Conservation (phyloP, 2,329 filamentous ascomycete genomes). For the Xylaria sp. region DNA sequence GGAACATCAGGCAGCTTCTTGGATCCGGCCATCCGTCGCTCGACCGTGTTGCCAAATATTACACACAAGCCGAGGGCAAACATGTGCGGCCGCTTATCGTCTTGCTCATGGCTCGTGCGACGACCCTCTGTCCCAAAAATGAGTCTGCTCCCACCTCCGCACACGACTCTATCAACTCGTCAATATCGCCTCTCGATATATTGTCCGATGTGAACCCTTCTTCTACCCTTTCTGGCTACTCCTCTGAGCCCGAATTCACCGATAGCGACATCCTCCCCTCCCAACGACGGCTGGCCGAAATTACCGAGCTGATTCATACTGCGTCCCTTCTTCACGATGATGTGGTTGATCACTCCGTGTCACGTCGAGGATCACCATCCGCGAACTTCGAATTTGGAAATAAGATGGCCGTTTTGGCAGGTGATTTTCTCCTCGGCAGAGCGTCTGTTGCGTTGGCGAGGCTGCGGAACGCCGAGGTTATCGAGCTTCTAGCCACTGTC, state of each 20-base stretch:
- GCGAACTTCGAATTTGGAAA: constrained; percentile 97
- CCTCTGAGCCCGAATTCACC: constrained; percentile 57
- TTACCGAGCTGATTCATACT: constrained; percentile 97
- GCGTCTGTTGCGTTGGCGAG: constrained; percentile 94
- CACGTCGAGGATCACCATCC: constrained; percentile 83
- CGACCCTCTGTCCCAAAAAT: constrained; percentile 76
- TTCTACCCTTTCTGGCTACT: constrained; percentile 62
- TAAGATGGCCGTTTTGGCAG: constrained; percentile 98
- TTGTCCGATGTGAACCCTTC: constrained; percentile 87
- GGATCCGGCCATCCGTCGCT: constrained; percentile 94
- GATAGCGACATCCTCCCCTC: constrained; percentile 84
- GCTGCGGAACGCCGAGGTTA: constrained; percentile 90
- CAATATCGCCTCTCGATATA: constrained; percentile 64
- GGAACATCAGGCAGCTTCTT: constrained; percentile 91
- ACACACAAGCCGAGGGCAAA: constrained; percentile 95
- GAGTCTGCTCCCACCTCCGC: constrained; percentile 54
- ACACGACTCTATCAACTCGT: constrained; percentile 60
- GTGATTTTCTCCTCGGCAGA: constrained; percentile 93
- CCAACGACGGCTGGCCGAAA: constrained; percentile 91
- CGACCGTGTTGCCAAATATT: constrained; percentile 97
- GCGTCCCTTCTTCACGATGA: constrained; percentile 97
- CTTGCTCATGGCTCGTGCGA: constrained; percentile 94
- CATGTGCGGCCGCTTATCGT: constrained; percentile 95
- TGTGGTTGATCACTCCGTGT: constrained; percentile 92
- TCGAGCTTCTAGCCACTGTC: constrained; percentile 92